phyloP scores from a whole-genome alignment of 139 green algal genomes.

The Coelastrella sp. region DNA sequence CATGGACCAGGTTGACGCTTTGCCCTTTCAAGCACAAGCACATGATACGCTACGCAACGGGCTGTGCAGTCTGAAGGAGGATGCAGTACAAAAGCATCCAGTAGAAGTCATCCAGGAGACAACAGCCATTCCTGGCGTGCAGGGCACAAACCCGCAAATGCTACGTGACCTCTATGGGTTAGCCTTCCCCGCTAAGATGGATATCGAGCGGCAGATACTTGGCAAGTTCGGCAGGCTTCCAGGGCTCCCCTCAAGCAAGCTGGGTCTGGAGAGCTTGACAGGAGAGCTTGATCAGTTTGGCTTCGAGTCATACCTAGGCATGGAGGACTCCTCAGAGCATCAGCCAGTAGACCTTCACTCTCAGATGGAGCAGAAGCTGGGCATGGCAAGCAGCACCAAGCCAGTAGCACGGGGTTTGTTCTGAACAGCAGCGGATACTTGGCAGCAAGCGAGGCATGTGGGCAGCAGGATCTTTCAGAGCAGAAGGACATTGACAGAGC shows the following conservation, averaged over 20 bases:
- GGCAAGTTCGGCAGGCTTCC: slow-evolving; percentile 64
- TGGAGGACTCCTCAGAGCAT: slow-evolving; percentile 58
- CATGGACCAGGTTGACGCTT: not conserved
- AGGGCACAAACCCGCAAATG: slow-evolving; percentile 62
- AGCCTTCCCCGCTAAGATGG: slow-evolving; percentile 75
- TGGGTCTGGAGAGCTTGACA: slow-evolving; percentile 82
- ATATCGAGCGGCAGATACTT: slow-evolving; percentile 89
- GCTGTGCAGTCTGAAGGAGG: slow-evolving; percentile 81
- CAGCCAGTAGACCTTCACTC: slow-evolving; percentile 74
- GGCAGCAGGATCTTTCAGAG: too few species aligned
- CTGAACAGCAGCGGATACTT: not conserved
- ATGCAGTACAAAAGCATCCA: slow-evolving; percentile 67
- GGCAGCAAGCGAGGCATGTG: too few species aligned
- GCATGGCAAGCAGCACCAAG: slow-evolving; percentile 49
- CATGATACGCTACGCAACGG: slow-evolving; percentile 82
- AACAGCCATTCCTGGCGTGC: not conserved
- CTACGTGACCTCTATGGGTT: slow-evolving; percentile 83
- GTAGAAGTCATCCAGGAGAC: slow-evolving; percentile 81
- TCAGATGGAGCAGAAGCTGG: slow-evolving; percentile 78
- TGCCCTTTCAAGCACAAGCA: slow-evolving; percentile 72
- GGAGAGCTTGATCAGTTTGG: slow-evolving; percentile 87
- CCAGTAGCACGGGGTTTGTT: slow-evolving; percentile 33
- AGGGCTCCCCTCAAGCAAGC: slow-evolving; percentile 71
- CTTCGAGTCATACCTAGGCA: slow-evolving; percentile 81
- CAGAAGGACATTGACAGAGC: too few species aligned